Percentiles rank a stretch among this genome's conserved stretches.
phyloP scores from a whole-genome alignment of 1,284 basidiomycete species.

The Thelephora terrestris region DNA sequence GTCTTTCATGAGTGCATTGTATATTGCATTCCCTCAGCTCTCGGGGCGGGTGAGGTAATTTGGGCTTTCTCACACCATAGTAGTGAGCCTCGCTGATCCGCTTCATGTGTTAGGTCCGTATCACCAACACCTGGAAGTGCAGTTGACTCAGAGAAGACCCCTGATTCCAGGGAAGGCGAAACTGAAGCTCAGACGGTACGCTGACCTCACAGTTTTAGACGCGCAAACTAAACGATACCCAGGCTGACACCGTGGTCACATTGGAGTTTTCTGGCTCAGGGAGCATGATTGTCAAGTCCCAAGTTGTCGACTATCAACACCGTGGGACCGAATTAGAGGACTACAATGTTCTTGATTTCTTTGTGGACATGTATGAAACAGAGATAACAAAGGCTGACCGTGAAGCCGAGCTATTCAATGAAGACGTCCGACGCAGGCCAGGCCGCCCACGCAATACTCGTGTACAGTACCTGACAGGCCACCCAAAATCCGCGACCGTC shows the following conservation, averaged over 20 bases:
- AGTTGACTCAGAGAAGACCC: too few relatives aligned
- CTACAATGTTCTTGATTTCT: conserved; percentile 9
- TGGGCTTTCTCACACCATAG: neutral
- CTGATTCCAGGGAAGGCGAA: too few relatives aligned
- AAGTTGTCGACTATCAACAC: conserved; percentile 12
- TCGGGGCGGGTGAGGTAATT: neutral
- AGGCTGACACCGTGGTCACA: too few relatives aligned
- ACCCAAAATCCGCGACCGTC: conserved; percentile 9
- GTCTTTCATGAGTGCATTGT: conserved; percentile 12
- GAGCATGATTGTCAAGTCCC: conserved; percentile 3
- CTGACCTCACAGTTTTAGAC: too few relatives aligned
- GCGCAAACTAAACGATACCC: too few relatives aligned
- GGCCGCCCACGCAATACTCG: conserved; percentile 8
- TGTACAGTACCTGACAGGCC: conserved; percentile 7
- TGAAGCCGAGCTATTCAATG: neutral
- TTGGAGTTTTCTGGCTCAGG: conserved; percentile 2
- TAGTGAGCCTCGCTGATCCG: too few relatives aligned
- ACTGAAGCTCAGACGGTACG: too few relatives aligned
- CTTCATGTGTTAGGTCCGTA: too few relatives aligned
- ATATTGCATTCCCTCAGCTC: conserved; percentile 12
- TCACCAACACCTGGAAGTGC: too few relatives aligned
- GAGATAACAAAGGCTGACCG: conserved; percentile 1
- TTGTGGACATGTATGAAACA: conserved; percentile 15
- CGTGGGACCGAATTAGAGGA: conserved; percentile 11
- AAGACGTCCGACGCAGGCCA: neutral